Base-by-base conservation (phyloP, 2,329 filamentous ascomycete species). In the Claviceps africana region DNA sequence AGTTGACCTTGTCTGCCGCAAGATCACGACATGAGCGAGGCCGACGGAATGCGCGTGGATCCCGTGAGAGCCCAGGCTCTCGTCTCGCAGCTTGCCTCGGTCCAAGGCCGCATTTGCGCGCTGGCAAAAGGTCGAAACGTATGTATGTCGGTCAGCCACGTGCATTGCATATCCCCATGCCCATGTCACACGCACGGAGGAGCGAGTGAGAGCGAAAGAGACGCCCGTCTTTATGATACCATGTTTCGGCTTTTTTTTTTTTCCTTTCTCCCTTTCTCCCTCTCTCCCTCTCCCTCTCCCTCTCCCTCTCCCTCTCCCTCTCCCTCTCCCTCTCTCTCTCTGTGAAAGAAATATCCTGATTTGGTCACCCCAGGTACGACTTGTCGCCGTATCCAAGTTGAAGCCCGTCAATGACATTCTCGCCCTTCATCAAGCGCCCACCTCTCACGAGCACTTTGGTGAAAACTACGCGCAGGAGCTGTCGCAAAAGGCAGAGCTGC, bases 401-500 rank as follows among this genome's bases (percentile, higher is more conserved):
- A 97, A 98, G 71, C 91, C 93, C 15, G 88, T 83, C 54, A 86
- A 86, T 61, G 93, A 98, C 67, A 86, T 98, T 61, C 76, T 95
- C 52, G 85, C 89, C 31, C 79, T 98, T 1, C 85, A 94, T 70
- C 74, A 78, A 60, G 68, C 74, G 0, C 73, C 76, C 1, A 66
- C 71, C 31, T 67, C 71, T 1, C 86, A 90, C 51, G 59, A 74
- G 19, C 88, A 98, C 70, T 97, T 97, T 67, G 93, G 93, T 61
- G 93, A 98, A 71, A 98, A 98, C 73, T 98, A 98, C 71, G 77
- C 85, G 4, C 86, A 91, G 69, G 93, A 98, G 68, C 78, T 98
- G 51, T 76, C 78, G 54, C 85, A 95, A 65, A 98, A 98, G 69
- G 85, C 88, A 1, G 77, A 78, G 37, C 65, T 95, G 21, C 78